These are phyloP conservation scores for Hericium coralloides DNA, from an alignment of 768 basidiomycete genomes.

Conservation along the genomic window DNA sequence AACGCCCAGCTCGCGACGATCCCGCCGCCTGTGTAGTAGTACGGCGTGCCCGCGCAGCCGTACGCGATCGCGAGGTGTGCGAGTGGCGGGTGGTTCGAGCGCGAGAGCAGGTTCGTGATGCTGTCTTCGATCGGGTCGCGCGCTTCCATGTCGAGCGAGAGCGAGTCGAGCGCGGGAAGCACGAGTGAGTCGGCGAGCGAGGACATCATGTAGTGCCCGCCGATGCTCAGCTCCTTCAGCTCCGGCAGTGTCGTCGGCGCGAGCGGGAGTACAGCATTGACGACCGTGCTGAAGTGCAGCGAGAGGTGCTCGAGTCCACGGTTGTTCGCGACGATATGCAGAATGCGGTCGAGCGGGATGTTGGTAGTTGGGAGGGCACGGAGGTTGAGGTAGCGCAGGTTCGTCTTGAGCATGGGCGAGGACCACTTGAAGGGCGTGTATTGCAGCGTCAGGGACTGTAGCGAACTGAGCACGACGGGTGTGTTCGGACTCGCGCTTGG, in stretches of 20 bases:
- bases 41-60: slow-evolving; percentile 28
- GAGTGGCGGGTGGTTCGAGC: slow-evolving; percentile 51
- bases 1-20: slow-evolving; percentile 62
- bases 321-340: slow-evolving; percentile 56
- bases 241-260: slow-evolving; percentile 41
- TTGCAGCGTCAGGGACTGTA: slow-evolving; percentile 54
- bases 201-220: slow-evolving; percentile 58
- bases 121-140: slow-evolving; percentile 70
- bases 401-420: slow-evolving; percentile 58
- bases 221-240: slow-evolving; percentile 47
- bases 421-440: slow-evolving; percentile 74
- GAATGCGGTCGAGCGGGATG: slow-evolving; percentile 57
- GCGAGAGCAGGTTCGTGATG: slow-evolving; percentile 49
- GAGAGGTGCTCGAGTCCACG: slow-evolving; percentile 45
- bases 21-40: slow-evolving; percentile 53
- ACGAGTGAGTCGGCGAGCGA: slow-evolving; percentile 53
- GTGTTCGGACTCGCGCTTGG: slow-evolving; percentile 38
- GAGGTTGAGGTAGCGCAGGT: slow-evolving; percentile 50
- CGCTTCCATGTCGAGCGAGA: slow-evolving; percentile 63
- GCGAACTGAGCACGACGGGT: slow-evolving; percentile 32
- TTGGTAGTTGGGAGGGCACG: slow-evolving; percentile 56
- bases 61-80: slow-evolving; percentile 57
- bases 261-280: slow-evolving; percentile 56
- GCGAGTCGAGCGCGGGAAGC: slow-evolving; percentile 46
- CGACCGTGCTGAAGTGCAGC: slow-evolving; percentile 53